Percentiles rank a stretch among this genome's conserved stretches.
phyloP scores from a whole-genome alignment of 306 rosid species.

The Malus domestica region DNA sequence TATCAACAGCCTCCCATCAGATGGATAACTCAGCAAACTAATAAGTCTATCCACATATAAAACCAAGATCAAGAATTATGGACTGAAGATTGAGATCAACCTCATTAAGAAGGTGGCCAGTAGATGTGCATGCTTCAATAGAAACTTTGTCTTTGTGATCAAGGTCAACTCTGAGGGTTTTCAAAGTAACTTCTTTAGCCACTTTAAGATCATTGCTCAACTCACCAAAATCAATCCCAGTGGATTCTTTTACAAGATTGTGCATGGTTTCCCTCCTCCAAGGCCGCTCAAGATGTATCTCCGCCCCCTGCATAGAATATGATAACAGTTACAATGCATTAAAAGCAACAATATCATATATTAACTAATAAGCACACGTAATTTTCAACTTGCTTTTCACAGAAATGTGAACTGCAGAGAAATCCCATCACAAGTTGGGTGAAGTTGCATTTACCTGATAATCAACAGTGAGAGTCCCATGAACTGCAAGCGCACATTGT shows the following conservation, averaged over 20 bases:
- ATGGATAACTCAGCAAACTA: not conserved
- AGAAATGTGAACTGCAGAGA: slow-evolving; percentile 15
- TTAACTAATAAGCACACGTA: not conserved
- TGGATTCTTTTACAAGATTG: slow-evolving; percentile 79
- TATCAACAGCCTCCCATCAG: not conserved
- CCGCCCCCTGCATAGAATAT: slow-evolving; percentile 55
- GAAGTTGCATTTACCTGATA: slow-evolving; percentile 58
- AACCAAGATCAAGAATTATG: not conserved
- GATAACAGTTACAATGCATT: slow-evolving; percentile 20
- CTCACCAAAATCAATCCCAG: slow-evolving; percentile 64
- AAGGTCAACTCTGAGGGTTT: slow-evolving; percentile 48
- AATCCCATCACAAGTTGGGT: not conserved
- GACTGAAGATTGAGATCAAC: slow-evolving; percentile 35
- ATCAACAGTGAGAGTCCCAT: slow-evolving; percentile 76
- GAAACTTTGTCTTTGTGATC: slow-evolving; percentile 64
- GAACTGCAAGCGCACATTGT: slow-evolving; percentile 77
- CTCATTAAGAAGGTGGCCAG: slow-evolving; percentile 84
- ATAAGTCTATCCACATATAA: not conserved
- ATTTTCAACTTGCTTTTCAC: not conserved
- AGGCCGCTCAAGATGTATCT: slow-evolving; percentile 78
- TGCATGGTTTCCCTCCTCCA: slow-evolving; percentile 99
- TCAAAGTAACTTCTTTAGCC: slow-evolving; percentile 60
- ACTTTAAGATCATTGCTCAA: slow-evolving; percentile 54
- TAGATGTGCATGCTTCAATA: slow-evolving; percentile 62
- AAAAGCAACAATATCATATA: not conserved